Evolutionary conservation across 345 rosid genomes (phyloP), one percentile per base, ranked within the genome.

Genomic region (Gossypium stocksii): DNA sequence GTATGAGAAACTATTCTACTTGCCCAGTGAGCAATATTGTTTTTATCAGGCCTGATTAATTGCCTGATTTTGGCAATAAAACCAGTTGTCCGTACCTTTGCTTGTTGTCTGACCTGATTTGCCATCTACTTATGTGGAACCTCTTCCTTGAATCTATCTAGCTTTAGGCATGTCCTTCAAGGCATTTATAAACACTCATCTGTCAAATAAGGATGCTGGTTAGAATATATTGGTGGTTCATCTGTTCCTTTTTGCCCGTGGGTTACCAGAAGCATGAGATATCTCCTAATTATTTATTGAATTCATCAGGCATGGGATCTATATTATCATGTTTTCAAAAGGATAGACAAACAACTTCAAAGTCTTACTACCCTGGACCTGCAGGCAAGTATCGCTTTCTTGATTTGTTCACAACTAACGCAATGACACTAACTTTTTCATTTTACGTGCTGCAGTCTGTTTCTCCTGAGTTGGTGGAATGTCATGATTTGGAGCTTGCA

Each of bases 271-370:
- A 48, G 59, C 22, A 49, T 72, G 46, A 17, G 41, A 29, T 60
- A 22, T 44, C 54, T 23, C 61, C 41, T 62, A 43, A 65, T 56
- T 80, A 41, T 70, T 71, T 74, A 49, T 17, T 79, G 49, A 77
- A 77, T 79, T 82, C 77, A 57, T 66, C 82, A 95, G 99, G 99
- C 99, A n/a, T 95, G 99, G 98, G 98, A 95, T 86, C 91, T 95
- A 66, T 95, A 93, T 74, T 93, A 93, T 81, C 96, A 95, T 74
- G 97, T 95, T 75, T 95, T 95, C 87, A 89, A 89, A 83, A 87
- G 97, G 79, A 90, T 95, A 74, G 99, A 95, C 84, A 93, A 93
- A 77, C 99, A 95, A 82, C 93, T 95, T 71, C 93, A 90, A 81
- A 85, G 86, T 81, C 93, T 95, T 76, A 95, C 91, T 25, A 89